Evolutionary conservation across 179 eudicot genomes (phyloP), one percentile per base, ranked within the genome.

Genomic region (Silene noctiflora): DNA sequence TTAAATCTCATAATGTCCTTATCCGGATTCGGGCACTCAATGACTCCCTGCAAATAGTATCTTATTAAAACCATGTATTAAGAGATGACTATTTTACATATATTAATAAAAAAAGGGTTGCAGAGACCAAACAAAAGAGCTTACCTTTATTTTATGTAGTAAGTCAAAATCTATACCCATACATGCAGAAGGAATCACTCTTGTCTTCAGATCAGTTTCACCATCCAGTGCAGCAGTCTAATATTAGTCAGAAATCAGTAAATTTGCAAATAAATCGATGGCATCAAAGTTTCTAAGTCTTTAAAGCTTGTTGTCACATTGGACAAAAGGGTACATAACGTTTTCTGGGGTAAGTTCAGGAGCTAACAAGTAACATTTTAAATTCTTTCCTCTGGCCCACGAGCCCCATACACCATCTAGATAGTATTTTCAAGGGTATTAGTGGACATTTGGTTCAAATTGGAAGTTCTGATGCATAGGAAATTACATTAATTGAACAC

Each of bases 151-250:
- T 87, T 91, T 95, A 87, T 93, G 97, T 75, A 95, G 85, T 48
- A 93, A 86, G 67, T 95, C 98, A 82, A 82, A 77, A 78, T 95
- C 97, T 77, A 95, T 87, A 80, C 99, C 99, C 90, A 88, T 85
- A 86, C 98, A 95, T 77, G 98, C 90, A 81, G 96, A 69, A 61
- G 99, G 97, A 83, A 91, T 84, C 69, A 88, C 82, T 83, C 99
- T 85, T 79, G 97, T 93, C 87, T 93, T 95, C 77, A 95, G 85
- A 86, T 95, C 99, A 61, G 96, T 95, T 84, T 95, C 99, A 69
- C 99, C 99, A 85, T 95, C 99, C 81, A 95, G 73, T 64, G 99
- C 99, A 81, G 99, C 48, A 59, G 99, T 95, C 99, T 95, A 87
- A 84, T 86, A 21, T 33, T 77, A 29, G 31, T 21, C 67, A 56